Evolutionary conservation across 2,329 filamentous ascomycete species (phyloP), one percentile per base, ranked within the genome.

Genomic region (Penicillium sp.): DNA sequence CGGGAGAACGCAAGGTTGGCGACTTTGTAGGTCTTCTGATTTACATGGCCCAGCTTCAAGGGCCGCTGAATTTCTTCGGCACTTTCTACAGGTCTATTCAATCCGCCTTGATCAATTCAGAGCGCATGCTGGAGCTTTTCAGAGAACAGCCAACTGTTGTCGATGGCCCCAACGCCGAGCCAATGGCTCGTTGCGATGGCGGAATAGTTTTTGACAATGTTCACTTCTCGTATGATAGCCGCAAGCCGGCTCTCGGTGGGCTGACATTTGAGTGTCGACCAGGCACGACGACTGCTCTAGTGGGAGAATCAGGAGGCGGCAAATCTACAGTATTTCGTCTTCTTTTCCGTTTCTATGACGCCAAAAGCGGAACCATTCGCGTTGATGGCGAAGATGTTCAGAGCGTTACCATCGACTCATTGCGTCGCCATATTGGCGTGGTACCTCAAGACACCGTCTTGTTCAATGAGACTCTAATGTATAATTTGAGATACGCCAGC

Each of bases 281-380:
- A 1, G 94, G 94, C 52, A 97, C 91, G 0, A 97, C 92, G 0
- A 99, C 93, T 5, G 94, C 94, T 0, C 87, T 99, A 62, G 94
- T 99, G 18, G 94, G 94, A 61, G 93, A 97, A 72, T 97, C 93
- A 30, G 94, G 94, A 47, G 94, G 94, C 58, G 94, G 94, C 63
- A 99, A 99, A 73, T 97, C 93, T 2, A 99, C 94, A 0, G 83
- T 99, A 24, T 97, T 99, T 79, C 88, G 94, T 51, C 83, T 97
- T 49, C 86, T 99, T 70, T 97, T 96, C 80, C 89, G 94, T 18
- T 99, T 97, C 74, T 99, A 97, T 78, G 95, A 97, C 68, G 84
- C 87, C 55, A 81, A 86, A 52, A 82, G 85, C 52, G 94, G 94
- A 35, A 85, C 80, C 66, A 96, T 97, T 57, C 83, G 88, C 67